Evolutionary conservation across 148 eudicot species (phyloP).

Genomic region (Vaccinium darrowii): DNA sequence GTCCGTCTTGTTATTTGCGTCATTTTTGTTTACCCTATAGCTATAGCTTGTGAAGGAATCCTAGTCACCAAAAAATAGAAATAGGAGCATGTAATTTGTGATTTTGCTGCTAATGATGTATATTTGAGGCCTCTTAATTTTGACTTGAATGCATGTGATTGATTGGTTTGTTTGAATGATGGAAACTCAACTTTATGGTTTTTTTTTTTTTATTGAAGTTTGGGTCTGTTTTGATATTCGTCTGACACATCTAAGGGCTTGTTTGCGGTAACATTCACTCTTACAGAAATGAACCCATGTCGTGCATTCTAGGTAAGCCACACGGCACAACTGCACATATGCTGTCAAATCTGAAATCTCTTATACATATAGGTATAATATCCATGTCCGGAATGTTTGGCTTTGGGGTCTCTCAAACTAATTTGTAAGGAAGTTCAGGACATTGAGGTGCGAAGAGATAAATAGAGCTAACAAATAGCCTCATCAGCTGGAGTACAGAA

Average conservation of each 20-base stretch:
- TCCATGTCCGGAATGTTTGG: neutral
- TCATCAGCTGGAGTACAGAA: neutral
- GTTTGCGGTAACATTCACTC: neutral
- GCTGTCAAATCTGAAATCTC: neutral
- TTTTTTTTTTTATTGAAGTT: neutral
- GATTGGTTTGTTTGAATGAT: neutral
- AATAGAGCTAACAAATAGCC: neutral
- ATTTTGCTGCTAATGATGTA: neutral
- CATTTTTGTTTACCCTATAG: neutral
- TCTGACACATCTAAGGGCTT: neutral
- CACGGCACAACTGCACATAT: neutral
- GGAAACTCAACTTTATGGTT: neutral
- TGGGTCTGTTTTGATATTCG: neutral
- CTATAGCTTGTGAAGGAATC: neutral
- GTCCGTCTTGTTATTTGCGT: neutral
- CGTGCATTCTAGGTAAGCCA: neutral
- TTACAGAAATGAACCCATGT: neutral
- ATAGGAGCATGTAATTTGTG: neutral
- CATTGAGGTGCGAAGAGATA: neutral
- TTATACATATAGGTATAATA: neutral
- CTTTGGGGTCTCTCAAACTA: conserved; percentile 3
- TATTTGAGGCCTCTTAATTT: neutral
- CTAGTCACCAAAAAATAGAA: neutral
- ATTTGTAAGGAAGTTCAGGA: neutral
- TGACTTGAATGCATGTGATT: neutral